phyloP scores from a whole-genome alignment of 2,329 filamentous ascomycete genomes.

The Basipetospora sp. region DNA sequence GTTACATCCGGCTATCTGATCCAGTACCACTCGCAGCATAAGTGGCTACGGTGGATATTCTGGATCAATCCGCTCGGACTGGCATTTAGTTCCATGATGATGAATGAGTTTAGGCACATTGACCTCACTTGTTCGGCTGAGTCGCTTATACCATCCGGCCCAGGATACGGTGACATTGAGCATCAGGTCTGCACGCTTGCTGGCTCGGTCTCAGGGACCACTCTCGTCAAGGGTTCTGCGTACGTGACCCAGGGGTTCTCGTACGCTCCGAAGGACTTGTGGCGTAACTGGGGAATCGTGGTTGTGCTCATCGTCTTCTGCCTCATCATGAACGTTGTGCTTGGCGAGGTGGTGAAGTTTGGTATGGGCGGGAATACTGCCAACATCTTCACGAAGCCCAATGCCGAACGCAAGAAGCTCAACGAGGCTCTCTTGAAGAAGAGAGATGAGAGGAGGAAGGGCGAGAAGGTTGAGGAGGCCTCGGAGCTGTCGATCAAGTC shows the following conservation, averaged over 20 bases:
- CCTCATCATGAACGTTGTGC: conserved; percentile 56
- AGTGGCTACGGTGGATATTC: conserved; percentile 68
- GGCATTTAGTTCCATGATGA: conserved; percentile 65
- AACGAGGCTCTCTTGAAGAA: conserved; percentile 49
- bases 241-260: conserved; percentile 58
- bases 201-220: conserved; percentile 52
- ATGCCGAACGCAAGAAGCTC: conserved; percentile 49
- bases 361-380: conserved; percentile 69
- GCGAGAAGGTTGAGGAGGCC: conserved; percentile 27
- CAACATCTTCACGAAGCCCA: conserved; percentile 59
- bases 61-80: conserved; percentile 64
- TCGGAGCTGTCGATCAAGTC: conserved; percentile 43
- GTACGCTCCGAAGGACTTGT: conserved; percentile 53
- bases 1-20: conserved; percentile 73
- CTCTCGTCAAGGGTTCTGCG: conserved; percentile 45
- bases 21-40: conserved; percentile 58
- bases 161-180: conserved; percentile 53
- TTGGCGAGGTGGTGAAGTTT: conserved; percentile 65
- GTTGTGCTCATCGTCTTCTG: conserved; percentile 62
- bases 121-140: conserved; percentile 53
- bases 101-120: conserved; percentile 65
- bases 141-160: conserved; percentile 57
- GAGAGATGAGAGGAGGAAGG: conserved; percentile 38
- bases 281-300: conserved; percentile 76
- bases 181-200: conserved; percentile 71